Percentiles rank a stretch among this genome's conserved stretches.
These are phyloP conservation scores for Venturia effusa DNA, from an alignment of 2,329 filamentous ascomycete genomes.

Conservation along the genomic window DNA sequence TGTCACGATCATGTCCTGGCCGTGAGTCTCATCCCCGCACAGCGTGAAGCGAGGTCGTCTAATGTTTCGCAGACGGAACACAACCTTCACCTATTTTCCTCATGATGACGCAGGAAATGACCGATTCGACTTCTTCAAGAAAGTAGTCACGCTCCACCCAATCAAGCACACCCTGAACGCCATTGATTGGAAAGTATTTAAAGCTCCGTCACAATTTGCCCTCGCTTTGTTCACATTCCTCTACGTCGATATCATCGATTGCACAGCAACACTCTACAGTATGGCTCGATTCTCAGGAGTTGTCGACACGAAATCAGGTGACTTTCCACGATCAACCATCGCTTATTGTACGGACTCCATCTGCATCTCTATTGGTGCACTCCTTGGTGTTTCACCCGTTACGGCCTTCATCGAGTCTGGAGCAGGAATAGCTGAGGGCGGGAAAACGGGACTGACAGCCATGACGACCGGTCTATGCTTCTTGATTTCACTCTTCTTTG, in stretches of 20 bases:
- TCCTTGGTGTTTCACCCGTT: slow-evolving; percentile 69
- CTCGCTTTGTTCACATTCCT: slow-evolving; percentile 79
- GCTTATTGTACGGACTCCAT: slow-evolving; percentile 80
- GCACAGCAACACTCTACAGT: slow-evolving; percentile 75
- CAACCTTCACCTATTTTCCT: slow-evolving; percentile 70
- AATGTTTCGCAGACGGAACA: slow-evolving; percentile 40
- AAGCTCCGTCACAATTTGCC: slow-evolving; percentile 62
- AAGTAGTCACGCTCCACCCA: slow-evolving; percentile 70
- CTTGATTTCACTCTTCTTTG: slow-evolving; percentile 80
- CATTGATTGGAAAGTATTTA: slow-evolving; percentile 60
- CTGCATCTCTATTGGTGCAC: slow-evolving; percentile 67
- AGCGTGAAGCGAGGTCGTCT: slow-evolving; percentile 11
- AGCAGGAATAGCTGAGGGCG: slow-evolving; percentile 79
- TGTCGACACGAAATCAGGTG: slow-evolving; percentile 69
- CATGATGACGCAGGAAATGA: slow-evolving; percentile 55
- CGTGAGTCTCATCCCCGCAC: slow-evolving; percentile 27
- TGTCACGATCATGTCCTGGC: slow-evolving; percentile 83
- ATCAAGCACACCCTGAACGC: slow-evolving; percentile 59
- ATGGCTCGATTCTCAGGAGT: slow-evolving; percentile 79
- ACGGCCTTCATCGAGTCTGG: slow-evolving; percentile 82
- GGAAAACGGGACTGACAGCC: slow-evolving; percentile 70
- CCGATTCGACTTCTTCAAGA: slow-evolving; percentile 73
- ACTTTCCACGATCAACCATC: slow-evolving; percentile 75
- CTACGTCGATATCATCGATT: slow-evolving; percentile 87
- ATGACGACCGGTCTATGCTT: slow-evolving; percentile 73